Evolutionary conservation across 2,329 filamentous ascomycete species (phyloP), one percentile per base, ranked within the genome.

Genomic region (Decorospora gaudefroyi): DNA sequence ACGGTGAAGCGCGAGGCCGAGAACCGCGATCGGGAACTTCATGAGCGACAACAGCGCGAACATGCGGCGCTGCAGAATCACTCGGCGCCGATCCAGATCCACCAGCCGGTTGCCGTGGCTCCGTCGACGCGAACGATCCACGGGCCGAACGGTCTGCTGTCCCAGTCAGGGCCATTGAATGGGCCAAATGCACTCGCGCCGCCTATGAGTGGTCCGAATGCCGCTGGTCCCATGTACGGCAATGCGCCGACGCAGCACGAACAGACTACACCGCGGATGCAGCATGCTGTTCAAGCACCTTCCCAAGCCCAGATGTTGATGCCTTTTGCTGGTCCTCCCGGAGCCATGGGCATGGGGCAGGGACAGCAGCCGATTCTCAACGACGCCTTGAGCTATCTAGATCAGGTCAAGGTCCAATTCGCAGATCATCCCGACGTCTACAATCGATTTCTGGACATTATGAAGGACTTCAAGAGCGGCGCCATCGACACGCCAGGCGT

Each of bases 381-480:
- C 68, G 85, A 88, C 72, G 93, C 93, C 21, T 79, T 99, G 30
- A 96, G 90, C 63, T 99, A 99, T 66, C 82, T 99, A 16, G 93
- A 99, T 66, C 93, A 97, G 71, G 93, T 99, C 53, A 99, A 99
- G 72, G 91, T 97, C 18, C 91, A 96, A 65, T 99, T 99, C 60
- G 88, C 90, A 49, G 92, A 97, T 53, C 90, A 96, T 57, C 91
- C 93, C 3, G 92, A 97, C 70, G 93, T 99, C 0, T 99, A 99
- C 65, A 97, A 97, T 64, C 81, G 88, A 25, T 97, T 99, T 61
- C 75, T 99, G 31, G 93, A 99, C 61, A 99, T 99, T 34, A 99
- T 99, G 93, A 99, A 99, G 67, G 93, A 99, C 61, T 99, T 99
- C 71, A 99, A 99, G 74, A 96, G 90, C 62, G 92, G 96, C 74